Conservation (phyloP, 2,329 filamentous ascomycete genomes). For the Trichoderma sp. region DNA sequence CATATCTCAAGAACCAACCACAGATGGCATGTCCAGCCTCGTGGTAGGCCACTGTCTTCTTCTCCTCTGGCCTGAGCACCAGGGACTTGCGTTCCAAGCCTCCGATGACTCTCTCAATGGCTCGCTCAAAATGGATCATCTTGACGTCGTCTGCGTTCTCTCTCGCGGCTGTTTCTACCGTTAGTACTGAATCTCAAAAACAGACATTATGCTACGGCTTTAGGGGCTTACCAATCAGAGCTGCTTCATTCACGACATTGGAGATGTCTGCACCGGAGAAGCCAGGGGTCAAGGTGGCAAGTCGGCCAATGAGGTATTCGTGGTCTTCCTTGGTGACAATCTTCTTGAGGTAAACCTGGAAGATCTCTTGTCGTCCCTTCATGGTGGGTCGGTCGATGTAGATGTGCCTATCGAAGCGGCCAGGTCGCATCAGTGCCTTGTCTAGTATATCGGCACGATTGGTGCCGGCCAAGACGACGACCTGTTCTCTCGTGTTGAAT, state of each 20-base stretch:
- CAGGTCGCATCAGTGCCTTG: conserved; percentile 93
- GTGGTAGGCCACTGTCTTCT: conserved; percentile 95
- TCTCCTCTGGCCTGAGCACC: conserved; percentile 90
- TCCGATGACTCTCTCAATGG: conserved; percentile 95
- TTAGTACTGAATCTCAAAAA: conserved; percentile 23
- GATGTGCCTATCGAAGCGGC: conserved; percentile 96
- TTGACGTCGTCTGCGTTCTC: conserved; percentile 76
- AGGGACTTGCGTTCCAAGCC: conserved; percentile 97
- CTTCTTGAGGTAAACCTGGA: conserved; percentile 90
- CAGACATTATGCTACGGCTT: neutral
- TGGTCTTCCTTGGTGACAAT: conserved; percentile 91
- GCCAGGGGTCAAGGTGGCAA: conserved; percentile 90
- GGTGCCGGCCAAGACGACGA: conserved; percentile 94
- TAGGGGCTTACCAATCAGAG: conserved; percentile 72
- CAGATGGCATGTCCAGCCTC: conserved; percentile 98
- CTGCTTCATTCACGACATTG: conserved; percentile 97
- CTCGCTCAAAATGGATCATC: conserved; percentile 93
- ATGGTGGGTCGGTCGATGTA: conserved; percentile 93
- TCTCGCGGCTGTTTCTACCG: conserved; percentile 67
- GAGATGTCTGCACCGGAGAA: conserved; percentile 98
- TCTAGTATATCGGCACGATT: conserved; percentile 95
- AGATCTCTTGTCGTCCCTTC: conserved; percentile 95
- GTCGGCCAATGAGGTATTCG: conserved; percentile 81
- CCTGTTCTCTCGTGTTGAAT: conserved; percentile 95
- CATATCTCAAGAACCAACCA: conserved; percentile 95